phyloP scores from a whole-genome alignment of 2,329 filamentous ascomycete genomes.

The Mycosphaerella sp. region DNA sequence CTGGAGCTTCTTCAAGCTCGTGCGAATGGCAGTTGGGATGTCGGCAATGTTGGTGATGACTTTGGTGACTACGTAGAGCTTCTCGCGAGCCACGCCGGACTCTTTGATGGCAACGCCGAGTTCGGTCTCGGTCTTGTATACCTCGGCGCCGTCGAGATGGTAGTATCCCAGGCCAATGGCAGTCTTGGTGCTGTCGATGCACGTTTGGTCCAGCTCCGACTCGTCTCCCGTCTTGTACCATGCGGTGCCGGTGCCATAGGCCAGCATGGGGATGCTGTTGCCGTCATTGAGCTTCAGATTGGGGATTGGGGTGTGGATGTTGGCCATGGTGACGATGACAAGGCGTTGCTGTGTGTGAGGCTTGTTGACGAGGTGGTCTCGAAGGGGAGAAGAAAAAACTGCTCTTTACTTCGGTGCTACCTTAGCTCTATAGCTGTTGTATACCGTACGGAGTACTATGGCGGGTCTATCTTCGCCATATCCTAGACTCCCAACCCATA shows the following conservation, averaged over 20 bases:
- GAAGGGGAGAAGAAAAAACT: too few species aligned
- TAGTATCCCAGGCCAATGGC: slow-evolving; percentile 65
- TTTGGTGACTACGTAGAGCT: slow-evolving; percentile 53
- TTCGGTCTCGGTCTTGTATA: slow-evolving; percentile 49
- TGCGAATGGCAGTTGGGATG: slow-evolving; percentile 50
- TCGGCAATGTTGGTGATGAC: slow-evolving; percentile 49
- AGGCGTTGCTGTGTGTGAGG: too few species aligned
- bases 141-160: slow-evolving; percentile 69
- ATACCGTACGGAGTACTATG: too few species aligned
- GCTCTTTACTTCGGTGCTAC: too few species aligned
- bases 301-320: slow-evolving; percentile 45
- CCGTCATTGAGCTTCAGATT: slow-evolving; percentile 65
- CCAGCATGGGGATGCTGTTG: slow-evolving; percentile 64
- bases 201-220: slow-evolving; percentile 50
- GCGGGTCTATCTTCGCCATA: too few species aligned
- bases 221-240: slow-evolving; percentile 51
- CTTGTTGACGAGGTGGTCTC: too few species aligned
- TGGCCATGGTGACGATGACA: slow-evolving; percentile 21
- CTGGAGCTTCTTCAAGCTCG: slow-evolving; percentile 54
- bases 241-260: slow-evolving; percentile 67
- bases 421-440: too few species aligned
- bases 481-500: too few species aligned
- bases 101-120: slow-evolving; percentile 44
- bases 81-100: slow-evolving; percentile 40
- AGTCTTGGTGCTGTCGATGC: slow-evolving; percentile 51